These are phyloP conservation scores for Solanum bulbocastanum DNA, from an alignment of 257 asterid genomes.

Conservation along the genomic window DNA sequence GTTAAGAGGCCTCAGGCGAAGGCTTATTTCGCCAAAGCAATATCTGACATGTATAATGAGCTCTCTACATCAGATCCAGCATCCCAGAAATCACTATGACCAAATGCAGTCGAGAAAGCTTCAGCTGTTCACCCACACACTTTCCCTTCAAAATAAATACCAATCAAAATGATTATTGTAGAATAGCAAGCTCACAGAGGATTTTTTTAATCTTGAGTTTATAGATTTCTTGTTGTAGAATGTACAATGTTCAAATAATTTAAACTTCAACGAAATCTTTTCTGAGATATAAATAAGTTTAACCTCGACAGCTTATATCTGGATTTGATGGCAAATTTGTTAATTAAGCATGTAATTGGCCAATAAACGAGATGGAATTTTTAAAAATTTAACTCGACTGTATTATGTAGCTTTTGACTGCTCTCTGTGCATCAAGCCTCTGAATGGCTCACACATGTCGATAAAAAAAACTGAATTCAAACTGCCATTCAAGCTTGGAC, in stretches of 20 bases:
- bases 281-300: background rate
- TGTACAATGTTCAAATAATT: background rate
- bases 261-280: background rate
- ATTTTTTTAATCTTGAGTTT: background rate
- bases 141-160: background rate
- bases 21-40: conserved; percentile 65
- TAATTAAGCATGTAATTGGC: background rate
- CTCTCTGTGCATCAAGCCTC: background rate
- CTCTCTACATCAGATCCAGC: conserved; percentile 57
- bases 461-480: background rate
- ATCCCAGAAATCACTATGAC: background rate
- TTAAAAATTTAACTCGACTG: too few relatives aligned
- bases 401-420: background rate
- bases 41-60: conserved; percentile 58
- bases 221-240: background rate
- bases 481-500: background rate
- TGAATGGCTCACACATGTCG: background rate
- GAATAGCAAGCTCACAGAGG: background rate
- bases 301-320: background rate
- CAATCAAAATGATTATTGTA: background rate
- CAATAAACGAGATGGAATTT: background rate
- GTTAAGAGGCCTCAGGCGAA: conserved; percentile 86
- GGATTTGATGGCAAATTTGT: background rate
- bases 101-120: background rate
- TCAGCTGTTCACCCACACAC: background rate